Evolutionary conservation across 2,329 filamentous ascomycete genomes (phyloP).

Genomic region (Setomelanomma holmii): DNA sequence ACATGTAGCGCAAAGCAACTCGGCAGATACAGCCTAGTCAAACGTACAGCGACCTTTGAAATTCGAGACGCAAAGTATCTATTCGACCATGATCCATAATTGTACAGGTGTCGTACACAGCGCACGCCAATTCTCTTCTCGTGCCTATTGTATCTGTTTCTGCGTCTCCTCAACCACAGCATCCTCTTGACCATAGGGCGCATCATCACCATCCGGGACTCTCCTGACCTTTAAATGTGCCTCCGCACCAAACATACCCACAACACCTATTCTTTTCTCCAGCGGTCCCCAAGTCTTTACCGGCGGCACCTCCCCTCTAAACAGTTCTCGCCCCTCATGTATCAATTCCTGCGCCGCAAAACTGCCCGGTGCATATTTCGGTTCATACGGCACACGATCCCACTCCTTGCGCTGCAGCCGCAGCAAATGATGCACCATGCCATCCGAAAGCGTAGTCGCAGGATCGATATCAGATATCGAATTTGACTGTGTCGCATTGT

Average conservation of each 20-base stretch:
- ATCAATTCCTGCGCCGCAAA: slow-evolving; percentile 41
- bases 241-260: slow-evolving; percentile 44
- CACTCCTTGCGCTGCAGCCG: slow-evolving; percentile 45
- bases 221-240: slow-evolving; percentile 32
- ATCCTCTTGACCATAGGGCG: slow-evolving; percentile 27
- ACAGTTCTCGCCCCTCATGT: slow-evolving; percentile 39
- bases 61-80: no score
- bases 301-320: slow-evolving; percentile 39
- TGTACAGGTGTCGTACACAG: no score
- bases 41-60: background rate
- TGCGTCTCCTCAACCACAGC: slow-evolving; percentile 3
- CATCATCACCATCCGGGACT: slow-evolving; percentile 28
- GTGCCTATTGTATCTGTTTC: slow-evolving; percentile 4
- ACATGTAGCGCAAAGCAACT: no score
- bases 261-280: slow-evolving; percentile 40
- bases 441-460: slow-evolving; percentile 30
- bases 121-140: slow-evolving; percentile 3
- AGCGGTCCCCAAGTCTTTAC: slow-evolving; percentile 38
- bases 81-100: no score
- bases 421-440: slow-evolving; percentile 42
- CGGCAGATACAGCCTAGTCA: no score
- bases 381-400: slow-evolving; percentile 44
- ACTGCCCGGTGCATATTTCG: slow-evolving; percentile 44
- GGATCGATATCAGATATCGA: slow-evolving; percentile 12
- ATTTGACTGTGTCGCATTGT: slow-evolving; percentile 3